Evolutionary conservation across 345 rosid species (phyloP).

Genomic region (Acer campestre): DNA sequence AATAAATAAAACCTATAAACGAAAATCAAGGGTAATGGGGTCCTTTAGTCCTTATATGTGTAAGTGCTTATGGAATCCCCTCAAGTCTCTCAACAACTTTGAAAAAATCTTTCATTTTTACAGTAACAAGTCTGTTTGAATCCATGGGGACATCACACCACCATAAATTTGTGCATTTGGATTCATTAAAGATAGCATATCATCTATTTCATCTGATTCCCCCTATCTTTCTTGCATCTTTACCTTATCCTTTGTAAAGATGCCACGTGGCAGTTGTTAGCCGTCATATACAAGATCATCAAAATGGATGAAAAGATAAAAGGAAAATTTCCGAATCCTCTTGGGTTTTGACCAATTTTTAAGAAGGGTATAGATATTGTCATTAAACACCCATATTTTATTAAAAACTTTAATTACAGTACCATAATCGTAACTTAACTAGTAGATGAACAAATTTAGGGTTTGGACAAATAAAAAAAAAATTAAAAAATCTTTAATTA

Average conservation of each 20-base stretch:
- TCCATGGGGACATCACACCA: not conserved
- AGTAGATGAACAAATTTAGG: no score
- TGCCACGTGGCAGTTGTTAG: not conserved
- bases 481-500: no score
- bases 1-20: no score
- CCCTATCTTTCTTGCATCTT: not conserved
- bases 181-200: slow-evolving; percentile 18
- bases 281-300: not conserved
- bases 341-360: no score
- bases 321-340: not conserved
- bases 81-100: not conserved
- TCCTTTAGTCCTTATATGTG: slow-evolving; percentile 12
- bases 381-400: no score
- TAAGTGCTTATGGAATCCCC: slow-evolving; percentile 4
- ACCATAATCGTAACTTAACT: no score
- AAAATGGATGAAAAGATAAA: no score
- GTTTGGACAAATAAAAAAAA: no score
- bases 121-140: not conserved
- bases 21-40: slow-evolving; percentile 2
- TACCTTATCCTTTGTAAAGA: slow-evolving; percentile 12
- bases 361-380: no score
- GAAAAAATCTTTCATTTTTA: slow-evolving; percentile 3
- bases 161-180: not conserved
- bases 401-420: no score
- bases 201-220: slow-evolving; percentile 15